Conservation (phyloP, 1,139 yeast species). For the Geotrichum bryndzae region DNA sequence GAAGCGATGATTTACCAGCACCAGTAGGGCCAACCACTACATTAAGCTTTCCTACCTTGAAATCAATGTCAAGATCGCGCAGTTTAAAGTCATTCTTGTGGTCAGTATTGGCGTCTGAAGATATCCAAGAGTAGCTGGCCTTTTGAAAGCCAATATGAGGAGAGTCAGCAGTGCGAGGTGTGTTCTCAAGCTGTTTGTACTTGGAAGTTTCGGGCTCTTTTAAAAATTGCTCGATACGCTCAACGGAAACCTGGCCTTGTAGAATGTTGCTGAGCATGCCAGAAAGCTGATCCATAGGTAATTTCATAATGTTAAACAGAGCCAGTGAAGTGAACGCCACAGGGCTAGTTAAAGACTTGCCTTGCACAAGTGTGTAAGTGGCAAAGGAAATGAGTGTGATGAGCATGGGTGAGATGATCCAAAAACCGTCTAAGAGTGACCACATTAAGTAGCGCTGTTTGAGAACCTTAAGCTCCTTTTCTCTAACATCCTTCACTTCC, state of each 20-base stretch:
- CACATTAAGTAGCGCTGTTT: slow-evolving; percentile 58
- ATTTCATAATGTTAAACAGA: slow-evolving; percentile 71
- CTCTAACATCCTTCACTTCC: slow-evolving; percentile 64
- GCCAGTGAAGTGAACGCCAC: slow-evolving; percentile 89
- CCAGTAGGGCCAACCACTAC: slow-evolving; percentile 93
- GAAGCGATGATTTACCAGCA: slow-evolving; percentile 84
- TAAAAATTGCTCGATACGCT: slow-evolving; percentile 76
- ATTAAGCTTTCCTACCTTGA: slow-evolving; percentile 68
- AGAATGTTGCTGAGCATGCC: slow-evolving; percentile 81
- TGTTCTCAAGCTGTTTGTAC: slow-evolving; percentile 60
- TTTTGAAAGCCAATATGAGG: slow-evolving; percentile 75
- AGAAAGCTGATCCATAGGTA: slow-evolving; percentile 82
- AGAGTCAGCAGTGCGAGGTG: slow-evolving; percentile 48
- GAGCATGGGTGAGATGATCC: slow-evolving; percentile 77
- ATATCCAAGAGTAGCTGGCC: slow-evolving; percentile 79
- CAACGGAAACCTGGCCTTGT: slow-evolving; percentile 83
- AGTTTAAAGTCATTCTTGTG: slow-evolving; percentile 55
- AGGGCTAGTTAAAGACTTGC: slow-evolving; percentile 72
- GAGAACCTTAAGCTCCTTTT: slow-evolving; percentile 59
- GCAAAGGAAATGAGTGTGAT: slow-evolving; percentile 78
- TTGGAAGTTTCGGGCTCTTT: slow-evolving; percentile 75
- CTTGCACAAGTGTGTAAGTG: slow-evolving; percentile 66
- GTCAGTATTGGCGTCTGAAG: slow-evolving; percentile 26
- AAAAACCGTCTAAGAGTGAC: slow-evolving; percentile 59
- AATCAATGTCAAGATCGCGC: slow-evolving; percentile 62